A percentile compares a stretch with the other conserved stretches of the same genome.
Evolutionary conservation across 2,329 filamentous ascomycete genomes (phyloP).

Genomic region (Colletotrichum siamense): DNA sequence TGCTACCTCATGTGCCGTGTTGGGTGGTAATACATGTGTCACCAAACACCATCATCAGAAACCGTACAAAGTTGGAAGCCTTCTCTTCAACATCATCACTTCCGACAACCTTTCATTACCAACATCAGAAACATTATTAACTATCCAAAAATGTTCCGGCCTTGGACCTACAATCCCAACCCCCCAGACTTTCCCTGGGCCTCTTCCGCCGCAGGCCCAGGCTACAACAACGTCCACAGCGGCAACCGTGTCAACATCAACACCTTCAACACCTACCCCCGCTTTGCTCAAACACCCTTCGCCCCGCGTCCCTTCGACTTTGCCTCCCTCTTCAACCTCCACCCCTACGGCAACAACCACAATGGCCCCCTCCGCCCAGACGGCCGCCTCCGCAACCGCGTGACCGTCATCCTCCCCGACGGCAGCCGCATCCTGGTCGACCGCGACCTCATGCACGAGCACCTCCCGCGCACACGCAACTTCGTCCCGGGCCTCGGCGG

Average conservation of each 20-base stretch:
- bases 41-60: not conserved
- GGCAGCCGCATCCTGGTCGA: not conserved
- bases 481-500: not conserved
- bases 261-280: not conserved
- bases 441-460: conserved; percentile 6
- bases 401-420: conserved; percentile 14
- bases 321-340: not conserved
- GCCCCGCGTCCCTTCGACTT: not conserved
- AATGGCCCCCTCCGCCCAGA: not conserved
- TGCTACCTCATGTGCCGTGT: not conserved
- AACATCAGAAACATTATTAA: rapidly evolving
- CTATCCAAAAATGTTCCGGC: not conserved
- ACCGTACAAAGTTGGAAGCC: not conserved
- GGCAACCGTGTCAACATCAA: conserved; percentile 13
- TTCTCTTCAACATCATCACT: rapidly evolving
- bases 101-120: not conserved
- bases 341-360: not conserved
- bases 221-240: not conserved
- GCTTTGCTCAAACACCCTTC: not conserved
- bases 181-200: not conserved
- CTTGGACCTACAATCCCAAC: not conserved
- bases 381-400: conserved; percentile 3
- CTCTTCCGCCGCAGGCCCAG: not conserved
- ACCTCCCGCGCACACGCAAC: conserved; percentile 18
- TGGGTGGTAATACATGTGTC: not conserved